Conservation (phyloP, 2,329 filamentous ascomycete species). For the Xylaria arbuscula region DNA sequence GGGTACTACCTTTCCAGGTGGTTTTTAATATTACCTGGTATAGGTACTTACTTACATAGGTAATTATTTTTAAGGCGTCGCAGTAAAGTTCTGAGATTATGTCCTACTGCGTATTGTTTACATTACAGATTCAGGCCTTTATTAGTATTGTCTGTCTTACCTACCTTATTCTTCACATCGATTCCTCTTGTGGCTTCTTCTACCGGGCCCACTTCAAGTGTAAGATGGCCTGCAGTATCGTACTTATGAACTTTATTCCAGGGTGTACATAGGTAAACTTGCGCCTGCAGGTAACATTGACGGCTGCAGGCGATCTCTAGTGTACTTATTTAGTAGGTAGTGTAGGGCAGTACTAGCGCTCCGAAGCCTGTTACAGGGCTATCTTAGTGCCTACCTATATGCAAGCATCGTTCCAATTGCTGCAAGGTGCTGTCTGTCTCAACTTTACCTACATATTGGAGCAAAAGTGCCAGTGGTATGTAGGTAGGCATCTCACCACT, state of each 20-base stretch:
- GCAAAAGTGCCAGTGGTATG: background rate
- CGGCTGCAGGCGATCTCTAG: constrained; percentile 30
- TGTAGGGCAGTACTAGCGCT: constrained; percentile 1
- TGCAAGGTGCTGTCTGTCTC: no score
- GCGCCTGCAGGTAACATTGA: constrained; percentile 23
- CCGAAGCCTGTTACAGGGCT: background rate
- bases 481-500: no score
- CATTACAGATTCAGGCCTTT: no score
- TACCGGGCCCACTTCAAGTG: background rate
- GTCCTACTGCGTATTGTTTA: no score
- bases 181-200: background rate
- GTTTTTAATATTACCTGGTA: background rate
- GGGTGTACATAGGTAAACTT: constrained; percentile 18
- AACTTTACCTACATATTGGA: background rate
- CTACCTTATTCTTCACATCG: background rate
- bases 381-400: background rate
- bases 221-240: background rate
- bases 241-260: background rate
- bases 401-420: background rate
- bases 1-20: background rate
- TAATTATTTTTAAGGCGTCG: background rate
- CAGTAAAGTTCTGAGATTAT: background rate
- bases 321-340: background rate
- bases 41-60: background rate
- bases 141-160: no score